Conservation (phyloP, 2,329 filamentous ascomycete genomes). For the Fusarium scirpi region DNA sequence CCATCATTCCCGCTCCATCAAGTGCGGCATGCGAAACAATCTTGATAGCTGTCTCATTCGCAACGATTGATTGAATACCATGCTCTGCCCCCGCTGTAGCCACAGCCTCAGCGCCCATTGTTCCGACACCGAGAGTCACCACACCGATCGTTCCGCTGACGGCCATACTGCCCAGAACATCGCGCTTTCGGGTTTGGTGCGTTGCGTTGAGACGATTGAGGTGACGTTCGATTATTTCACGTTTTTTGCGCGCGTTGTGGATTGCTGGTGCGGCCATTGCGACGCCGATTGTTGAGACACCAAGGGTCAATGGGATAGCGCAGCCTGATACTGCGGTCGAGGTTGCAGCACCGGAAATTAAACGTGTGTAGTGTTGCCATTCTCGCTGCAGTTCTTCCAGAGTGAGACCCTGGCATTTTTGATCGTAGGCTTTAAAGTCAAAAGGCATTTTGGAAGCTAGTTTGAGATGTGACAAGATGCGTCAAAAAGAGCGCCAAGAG, state of each 20-base stretch:
- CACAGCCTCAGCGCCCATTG: slow-evolving; percentile 52
- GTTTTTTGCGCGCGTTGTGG: slow-evolving; percentile 57
- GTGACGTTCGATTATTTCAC: slow-evolving; percentile 56
- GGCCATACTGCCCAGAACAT: slow-evolving; percentile 55
- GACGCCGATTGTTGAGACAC: slow-evolving; percentile 55
- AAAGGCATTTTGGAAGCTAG: slow-evolving; percentile 51
- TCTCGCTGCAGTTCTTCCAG: slow-evolving; percentile 55
- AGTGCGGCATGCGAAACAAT: slow-evolving; percentile 52
- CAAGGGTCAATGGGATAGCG: slow-evolving; percentile 55
- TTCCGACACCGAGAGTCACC: slow-evolving; percentile 53
- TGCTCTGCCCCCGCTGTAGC: slow-evolving; percentile 53
- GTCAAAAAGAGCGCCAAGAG: neutral
- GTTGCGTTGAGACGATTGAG: slow-evolving; percentile 51
- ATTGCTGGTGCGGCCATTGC: slow-evolving; percentile 55
- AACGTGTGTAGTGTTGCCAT: slow-evolving; percentile 59
- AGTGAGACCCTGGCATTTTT: slow-evolving; percentile 53
- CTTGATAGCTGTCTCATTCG: slow-evolving; percentile 53
- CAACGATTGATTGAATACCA: slow-evolving; percentile 46
- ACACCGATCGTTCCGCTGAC: slow-evolving; percentile 54
- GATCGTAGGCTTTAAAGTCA: slow-evolving; percentile 56
- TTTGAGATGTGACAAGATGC: accelerated
- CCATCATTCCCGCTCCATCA: slow-evolving; percentile 52
- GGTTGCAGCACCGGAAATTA: slow-evolving; percentile 55
- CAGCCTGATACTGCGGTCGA: slow-evolving; percentile 55
- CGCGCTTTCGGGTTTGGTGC: slow-evolving; percentile 56